A percentile compares a stretch with the other conserved stretches of the same genome.
Evolutionary conservation across 2,329 filamentous ascomycete genomes (phyloP).

Genomic region (Paecilomyces fulvus): DNA sequence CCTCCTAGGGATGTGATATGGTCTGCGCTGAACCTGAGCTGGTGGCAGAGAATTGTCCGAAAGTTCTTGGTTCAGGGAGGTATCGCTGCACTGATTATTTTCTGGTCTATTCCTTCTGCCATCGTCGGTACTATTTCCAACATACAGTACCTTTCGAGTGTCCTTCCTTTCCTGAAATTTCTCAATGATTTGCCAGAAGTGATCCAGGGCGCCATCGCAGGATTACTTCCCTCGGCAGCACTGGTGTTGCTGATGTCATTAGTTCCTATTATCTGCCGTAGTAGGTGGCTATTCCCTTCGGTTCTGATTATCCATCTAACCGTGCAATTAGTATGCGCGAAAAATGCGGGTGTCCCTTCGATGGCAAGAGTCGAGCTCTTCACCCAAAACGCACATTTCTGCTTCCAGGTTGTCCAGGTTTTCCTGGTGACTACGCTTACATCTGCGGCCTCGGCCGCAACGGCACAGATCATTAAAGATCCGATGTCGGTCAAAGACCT

Average conservation of each 20-base stretch:
- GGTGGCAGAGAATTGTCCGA: constrained; percentile 74
- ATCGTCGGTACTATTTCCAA: constrained; percentile 84
- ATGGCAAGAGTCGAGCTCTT: constrained; percentile 73
- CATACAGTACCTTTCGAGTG: constrained; percentile 54
- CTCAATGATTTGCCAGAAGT: constrained; percentile 59
- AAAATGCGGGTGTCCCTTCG: constrained; percentile 70
- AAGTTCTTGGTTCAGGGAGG: constrained; percentile 60
- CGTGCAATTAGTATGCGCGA: constrained; percentile 56
- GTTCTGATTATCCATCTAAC: constrained; percentile 6
- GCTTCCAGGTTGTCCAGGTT: constrained; percentile 66
- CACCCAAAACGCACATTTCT: constrained; percentile 83
- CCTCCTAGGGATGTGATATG: constrained; percentile 82
- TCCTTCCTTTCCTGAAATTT: constrained; percentile 59
- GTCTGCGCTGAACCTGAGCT: constrained; percentile 69
- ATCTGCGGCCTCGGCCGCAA: constrained; percentile 68
- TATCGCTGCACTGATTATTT: constrained; percentile 70
- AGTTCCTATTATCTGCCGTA: constrained; percentile 71
- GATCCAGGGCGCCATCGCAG: constrained; percentile 73
- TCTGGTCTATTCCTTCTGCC: constrained; percentile 71
- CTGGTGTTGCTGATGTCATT: constrained; percentile 79
- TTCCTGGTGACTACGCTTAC: constrained; percentile 80
- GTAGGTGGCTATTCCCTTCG: constrained; percentile 37
- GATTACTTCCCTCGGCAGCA: constrained; percentile 70
- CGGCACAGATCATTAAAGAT: constrained; percentile 55
- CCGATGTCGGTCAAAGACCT: constrained; percentile 57